Base-by-base conservation (phyloP, 306 rosid species). In the Astragalus membranaceus region DNA sequence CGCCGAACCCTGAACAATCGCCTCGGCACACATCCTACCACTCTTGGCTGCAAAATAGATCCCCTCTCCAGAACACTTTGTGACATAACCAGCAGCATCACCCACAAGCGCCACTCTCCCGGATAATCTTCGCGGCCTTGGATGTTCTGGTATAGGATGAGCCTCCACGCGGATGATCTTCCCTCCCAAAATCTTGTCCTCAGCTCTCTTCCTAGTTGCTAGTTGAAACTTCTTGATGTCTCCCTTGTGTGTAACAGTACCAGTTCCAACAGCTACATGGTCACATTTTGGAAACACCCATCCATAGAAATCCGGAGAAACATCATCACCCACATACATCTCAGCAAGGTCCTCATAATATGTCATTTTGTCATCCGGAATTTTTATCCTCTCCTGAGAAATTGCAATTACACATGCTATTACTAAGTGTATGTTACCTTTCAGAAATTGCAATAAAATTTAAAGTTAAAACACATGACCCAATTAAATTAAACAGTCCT, bases 211-310 rank as follows among this genome's bases (percentile, higher is more conserved):
- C 74, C 99, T 84, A 13, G 99, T 95, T 51, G 99, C 99, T 9
- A 91, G 84, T 53, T 95, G 99, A 85, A 95, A 95, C 75, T 95
- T 95, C 86, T 95, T 95, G 85, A 95, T 95, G 92, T 95, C 96
- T 44, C 92, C 95, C 61, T 95, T 95, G 90, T 91, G 97, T 14
- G 99, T 94, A 65, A 94, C 99, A 0, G 99, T 94, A 8, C 99
- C 97, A 0, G 99, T 94, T 29, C 99, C 99, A 3, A 94, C 99
- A 6, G 99, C 99, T 13, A 94, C 99, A 10, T 94, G 99, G 79
- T 94, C 99, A 50, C 95, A 91, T 75, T 94, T 94, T 0, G 99
- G 99, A 80, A 94, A 94, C 17, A 94, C 99, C 99, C 99, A 94
- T 0, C 99, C 97, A 1, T 91, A 94, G 73, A 94, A 94, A 81